Evolutionary conservation across 2,329 filamentous ascomycete species (phyloP).

Genomic region (Ophioceras dolichostomum): DNA sequence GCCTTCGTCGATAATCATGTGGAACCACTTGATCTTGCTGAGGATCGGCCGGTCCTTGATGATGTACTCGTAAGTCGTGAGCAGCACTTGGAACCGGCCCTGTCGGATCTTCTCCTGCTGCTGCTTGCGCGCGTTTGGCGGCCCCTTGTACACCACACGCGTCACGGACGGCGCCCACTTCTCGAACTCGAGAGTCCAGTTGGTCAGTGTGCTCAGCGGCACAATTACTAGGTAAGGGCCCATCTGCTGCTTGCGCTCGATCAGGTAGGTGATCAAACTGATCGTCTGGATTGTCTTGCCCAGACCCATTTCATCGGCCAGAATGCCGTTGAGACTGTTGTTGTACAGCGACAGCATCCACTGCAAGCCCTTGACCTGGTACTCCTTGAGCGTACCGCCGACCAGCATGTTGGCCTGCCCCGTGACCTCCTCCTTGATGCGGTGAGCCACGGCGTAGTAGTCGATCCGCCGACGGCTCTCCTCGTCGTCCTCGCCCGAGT

Average conservation of each 20-base stretch:
- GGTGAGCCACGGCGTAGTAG: constrained; percentile 97
- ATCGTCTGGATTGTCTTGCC: constrained; percentile 99
- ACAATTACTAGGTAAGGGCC: constrained; percentile 96
- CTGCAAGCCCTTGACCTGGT: constrained; percentile 95
- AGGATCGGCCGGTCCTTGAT: constrained; percentile 95
- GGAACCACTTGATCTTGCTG: constrained; percentile 98
- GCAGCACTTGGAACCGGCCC: constrained; percentile 87
- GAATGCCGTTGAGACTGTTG: constrained; percentile 98
- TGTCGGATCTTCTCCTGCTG: constrained; percentile 91
- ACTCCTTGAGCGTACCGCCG: constrained; percentile 89
- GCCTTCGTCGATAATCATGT: constrained; percentile 99
- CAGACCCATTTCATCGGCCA: constrained; percentile 99
- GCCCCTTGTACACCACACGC: constrained; percentile 93
- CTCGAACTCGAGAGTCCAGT: constrained; percentile 98
- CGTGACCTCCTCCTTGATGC: constrained; percentile 83
- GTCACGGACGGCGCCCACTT: constrained; percentile 89
- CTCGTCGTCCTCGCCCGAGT: constrained; percentile 55
- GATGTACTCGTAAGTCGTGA: constrained; percentile 98
- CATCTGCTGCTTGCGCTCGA: constrained; percentile 84
- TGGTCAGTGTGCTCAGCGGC: constrained; percentile 89
- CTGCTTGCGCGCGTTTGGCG: constrained; percentile 74
- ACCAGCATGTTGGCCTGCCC: constrained; percentile 77
- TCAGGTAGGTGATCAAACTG: constrained; percentile 91
- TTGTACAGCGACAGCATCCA: constrained; percentile 99
- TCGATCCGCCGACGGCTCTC: constrained; percentile 74